Conservation (phyloP, 2,329 filamentous ascomycete genomes). For the Phaeoacremonium minimum region DNA sequence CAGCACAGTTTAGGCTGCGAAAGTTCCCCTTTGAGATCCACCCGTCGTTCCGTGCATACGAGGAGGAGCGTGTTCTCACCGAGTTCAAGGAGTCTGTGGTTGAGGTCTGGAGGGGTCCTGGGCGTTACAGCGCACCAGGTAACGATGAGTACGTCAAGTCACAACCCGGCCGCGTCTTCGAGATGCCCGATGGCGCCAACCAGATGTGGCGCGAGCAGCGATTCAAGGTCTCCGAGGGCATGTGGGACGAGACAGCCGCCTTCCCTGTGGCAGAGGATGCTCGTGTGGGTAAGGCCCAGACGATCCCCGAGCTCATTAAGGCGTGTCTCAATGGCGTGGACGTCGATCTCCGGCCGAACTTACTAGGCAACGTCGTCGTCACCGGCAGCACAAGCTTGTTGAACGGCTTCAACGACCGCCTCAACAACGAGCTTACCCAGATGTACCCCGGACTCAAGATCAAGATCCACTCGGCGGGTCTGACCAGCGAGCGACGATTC, state of each 20-base stretch:
- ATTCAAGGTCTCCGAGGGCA: constrained; percentile 78
- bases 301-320: constrained; percentile 78
- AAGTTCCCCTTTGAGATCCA: constrained; percentile 59
- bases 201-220: constrained; percentile 89
- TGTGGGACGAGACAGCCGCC: constrained; percentile 84
- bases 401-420: constrained; percentile 85
- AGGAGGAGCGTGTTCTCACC: constrained; percentile 89
- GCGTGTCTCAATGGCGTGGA: constrained; percentile 76
- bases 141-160: constrained; percentile 74
- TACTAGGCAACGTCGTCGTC: constrained; percentile 87
- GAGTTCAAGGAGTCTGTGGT: constrained; percentile 98
- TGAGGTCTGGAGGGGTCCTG: constrained; percentile 84
- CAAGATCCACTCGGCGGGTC: constrained; percentile 80
- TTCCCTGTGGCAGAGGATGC: constrained; percentile 39
- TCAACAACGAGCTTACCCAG: constrained; percentile 76
- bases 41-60: constrained; percentile 72
- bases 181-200: constrained; percentile 96
- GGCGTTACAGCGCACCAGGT: constrained; percentile 56
- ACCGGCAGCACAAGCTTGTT: constrained; percentile 84
- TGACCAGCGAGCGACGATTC: constrained; percentile 85
- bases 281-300: constrained; percentile 65
- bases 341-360: constrained; percentile 77
- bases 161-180: constrained; percentile 81
- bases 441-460: constrained; percentile 85
- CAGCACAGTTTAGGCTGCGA: constrained; percentile 71